phyloP scores from a whole-genome alignment of 306 rosid species.

The Hippophae tibetana region DNA sequence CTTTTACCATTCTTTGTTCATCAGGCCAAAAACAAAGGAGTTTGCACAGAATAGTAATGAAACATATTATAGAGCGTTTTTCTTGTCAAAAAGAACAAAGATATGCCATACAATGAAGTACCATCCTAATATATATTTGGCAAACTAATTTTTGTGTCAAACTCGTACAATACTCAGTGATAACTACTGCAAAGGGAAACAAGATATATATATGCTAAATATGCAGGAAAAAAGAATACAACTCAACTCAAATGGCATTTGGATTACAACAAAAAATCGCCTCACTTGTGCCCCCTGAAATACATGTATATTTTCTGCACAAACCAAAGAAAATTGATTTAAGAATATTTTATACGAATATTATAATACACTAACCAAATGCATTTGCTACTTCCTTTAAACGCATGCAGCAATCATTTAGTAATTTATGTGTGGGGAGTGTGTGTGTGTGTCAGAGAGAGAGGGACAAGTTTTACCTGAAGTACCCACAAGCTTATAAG shows the following conservation, averaged over 20 bases:
- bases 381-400: too few species aligned
- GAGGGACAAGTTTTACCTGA: slow-evolving; percentile 49
- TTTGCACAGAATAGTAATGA: too few species aligned
- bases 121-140: background rate
- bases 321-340: slow-evolving; percentile 9
- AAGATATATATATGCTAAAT: slow-evolving; percentile 31
- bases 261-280: slow-evolving; percentile 17
- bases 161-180: slow-evolving; percentile 1
- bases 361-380: too few species aligned
- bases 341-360: too few species aligned
- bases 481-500: slow-evolving; percentile 96
- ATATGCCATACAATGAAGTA: too few species aligned
- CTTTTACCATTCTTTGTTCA: too few species aligned
- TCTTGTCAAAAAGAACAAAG: too few species aligned
- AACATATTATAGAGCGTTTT: too few species aligned
- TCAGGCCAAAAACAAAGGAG: too few species aligned
- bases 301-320: slow-evolving; percentile 87
- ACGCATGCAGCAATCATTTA: too few species aligned
- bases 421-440: too few species aligned
- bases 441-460: background rate
- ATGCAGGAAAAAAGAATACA: slow-evolving; percentile 17
- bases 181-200: slow-evolving; percentile 1
- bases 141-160: slow-evolving; percentile 1
- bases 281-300: slow-evolving; percentile 86
- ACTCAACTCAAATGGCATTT: slow-evolving; percentile 12